Conservation (phyloP, 768 basidiomycete species). For the Mycena kentingensis region DNA sequence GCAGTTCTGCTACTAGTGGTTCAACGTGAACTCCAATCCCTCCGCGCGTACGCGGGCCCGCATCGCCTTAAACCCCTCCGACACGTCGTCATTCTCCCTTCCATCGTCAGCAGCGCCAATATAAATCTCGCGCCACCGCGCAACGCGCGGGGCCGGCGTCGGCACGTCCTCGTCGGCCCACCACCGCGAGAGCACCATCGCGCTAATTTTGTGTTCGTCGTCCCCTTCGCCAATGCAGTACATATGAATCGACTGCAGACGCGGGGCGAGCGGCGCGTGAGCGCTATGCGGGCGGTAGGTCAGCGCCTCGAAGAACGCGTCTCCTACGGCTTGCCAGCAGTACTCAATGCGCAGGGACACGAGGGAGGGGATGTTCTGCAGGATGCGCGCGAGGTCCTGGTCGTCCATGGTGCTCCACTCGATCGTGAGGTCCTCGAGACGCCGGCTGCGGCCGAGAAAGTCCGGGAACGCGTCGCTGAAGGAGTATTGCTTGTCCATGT, state of each 20-base stretch:
- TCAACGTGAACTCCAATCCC: neutral
- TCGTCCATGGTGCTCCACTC: neutral
- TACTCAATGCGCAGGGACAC: neutral
- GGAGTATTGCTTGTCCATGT: neutral
- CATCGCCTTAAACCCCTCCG: neutral
- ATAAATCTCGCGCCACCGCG: constrained; percentile 2
- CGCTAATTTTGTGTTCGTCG: neutral
- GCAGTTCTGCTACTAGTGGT: no score
- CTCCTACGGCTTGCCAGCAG: neutral
- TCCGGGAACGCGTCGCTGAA: neutral
- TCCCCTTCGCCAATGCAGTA: neutral
- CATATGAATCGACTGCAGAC: neutral
- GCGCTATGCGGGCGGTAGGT: neutral
- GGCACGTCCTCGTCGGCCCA: neutral
- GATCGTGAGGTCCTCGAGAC: neutral
- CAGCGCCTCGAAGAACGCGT: neutral
- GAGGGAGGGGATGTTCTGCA: neutral
- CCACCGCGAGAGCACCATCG: constrained; percentile 5
- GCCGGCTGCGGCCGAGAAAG: neutral
- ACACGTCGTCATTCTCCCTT: neutral
- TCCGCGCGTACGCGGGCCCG: neutral
- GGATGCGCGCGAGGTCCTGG: neutral
- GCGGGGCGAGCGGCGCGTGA: neutral
- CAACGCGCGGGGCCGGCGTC: neutral
- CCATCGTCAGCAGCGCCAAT: neutral